Percentiles rank a stretch among this genome's conserved stretches.
Evolutionary conservation across 2,329 filamentous ascomycete genomes (phyloP).

Genomic region (Claviceps pusilla): DNA sequence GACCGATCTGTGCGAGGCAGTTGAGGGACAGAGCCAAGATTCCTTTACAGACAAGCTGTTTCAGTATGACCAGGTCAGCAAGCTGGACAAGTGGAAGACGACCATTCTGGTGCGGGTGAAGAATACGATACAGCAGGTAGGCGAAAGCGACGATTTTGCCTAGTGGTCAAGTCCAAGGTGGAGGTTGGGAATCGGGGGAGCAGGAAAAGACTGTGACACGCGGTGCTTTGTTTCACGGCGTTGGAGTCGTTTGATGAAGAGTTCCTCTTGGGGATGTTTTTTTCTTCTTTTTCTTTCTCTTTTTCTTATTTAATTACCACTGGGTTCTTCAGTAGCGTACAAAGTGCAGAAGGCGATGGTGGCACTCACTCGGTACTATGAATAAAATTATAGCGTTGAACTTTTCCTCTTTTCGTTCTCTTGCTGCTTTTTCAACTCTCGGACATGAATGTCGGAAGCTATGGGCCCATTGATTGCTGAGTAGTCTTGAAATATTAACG

Average conservation of each 20-base stretch:
- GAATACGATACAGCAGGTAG: conserved; percentile 54
- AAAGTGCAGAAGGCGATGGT: background rate
- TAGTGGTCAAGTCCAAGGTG: conserved; percentile 7
- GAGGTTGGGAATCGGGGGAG: too few species aligned
- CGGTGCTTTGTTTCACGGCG: background rate
- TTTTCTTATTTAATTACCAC: background rate
- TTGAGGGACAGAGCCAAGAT: conserved; percentile 68
- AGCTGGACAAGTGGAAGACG: conserved; percentile 96
- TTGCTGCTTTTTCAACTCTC: too few species aligned
- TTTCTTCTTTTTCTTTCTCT: background rate
- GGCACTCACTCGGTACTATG: too few species aligned
- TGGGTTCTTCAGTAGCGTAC: background rate
- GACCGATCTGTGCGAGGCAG: conserved; percentile 56
- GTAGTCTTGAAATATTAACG: background rate
- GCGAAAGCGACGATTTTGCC: conserved; percentile 29
- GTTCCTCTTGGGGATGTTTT: background rate
- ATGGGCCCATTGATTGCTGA: background rate
- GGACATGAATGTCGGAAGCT: background rate
- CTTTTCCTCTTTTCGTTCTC: background rate
- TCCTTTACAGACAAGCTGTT: conserved; percentile 74
- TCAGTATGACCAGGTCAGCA: conserved; percentile 82
- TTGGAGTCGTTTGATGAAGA: background rate
- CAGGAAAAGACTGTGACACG: too few species aligned
- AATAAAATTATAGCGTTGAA: background rate
- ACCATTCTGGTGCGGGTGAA: conserved; percentile 71